These are phyloP conservation scores for Ceratobasidium sp. DNA, from an alignment of 1,284 basidiomycete species.

Conservation along the genomic window DNA sequence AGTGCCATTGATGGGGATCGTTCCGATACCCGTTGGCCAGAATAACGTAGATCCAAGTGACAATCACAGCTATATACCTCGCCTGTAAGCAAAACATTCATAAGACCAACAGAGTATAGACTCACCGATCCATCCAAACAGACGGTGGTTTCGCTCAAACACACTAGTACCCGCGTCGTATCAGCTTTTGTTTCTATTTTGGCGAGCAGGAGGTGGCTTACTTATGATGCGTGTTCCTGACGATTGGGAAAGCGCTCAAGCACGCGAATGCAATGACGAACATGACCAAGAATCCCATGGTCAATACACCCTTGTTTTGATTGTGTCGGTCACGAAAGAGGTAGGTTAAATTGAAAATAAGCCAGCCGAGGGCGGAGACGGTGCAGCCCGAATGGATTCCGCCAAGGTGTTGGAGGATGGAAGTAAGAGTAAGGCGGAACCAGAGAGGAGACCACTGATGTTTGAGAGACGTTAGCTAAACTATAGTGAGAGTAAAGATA, in stretches of 20 bases:
- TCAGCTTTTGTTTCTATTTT: constrained; percentile 9
- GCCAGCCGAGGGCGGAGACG: constrained; percentile 68
- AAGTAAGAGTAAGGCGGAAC: constrained; percentile 73
- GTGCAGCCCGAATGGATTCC: constrained; percentile 81
- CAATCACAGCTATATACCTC: constrained; percentile 61
- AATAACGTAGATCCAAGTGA: constrained; percentile 77
- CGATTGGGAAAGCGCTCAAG: constrained; percentile 76
- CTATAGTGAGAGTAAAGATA: neutral
- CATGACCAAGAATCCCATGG: constrained; percentile 67
- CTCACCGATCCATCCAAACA: constrained; percentile 70
- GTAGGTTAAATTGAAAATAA: constrained; percentile 69
- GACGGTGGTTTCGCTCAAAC: constrained; percentile 81
- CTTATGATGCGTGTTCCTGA: constrained; percentile 83
- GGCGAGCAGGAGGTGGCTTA: constrained; percentile 57
- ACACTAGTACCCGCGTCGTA: constrained; percentile 62
- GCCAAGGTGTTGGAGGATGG: constrained; percentile 76
- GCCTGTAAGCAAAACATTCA: neutral
- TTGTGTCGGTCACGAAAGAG: constrained; percentile 69
- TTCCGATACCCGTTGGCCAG: constrained; percentile 73
- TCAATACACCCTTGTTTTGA: constrained; percentile 70
- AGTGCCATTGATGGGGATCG: constrained; percentile 67
- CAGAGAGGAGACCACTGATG: constrained; percentile 76
- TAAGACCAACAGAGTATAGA: neutral
- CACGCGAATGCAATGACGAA: constrained; percentile 67
- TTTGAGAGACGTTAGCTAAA: neutral